phyloP scores from a whole-genome alignment of 2,329 filamentous ascomycete species.

The Sclerotiophoma versabilis region DNA sequence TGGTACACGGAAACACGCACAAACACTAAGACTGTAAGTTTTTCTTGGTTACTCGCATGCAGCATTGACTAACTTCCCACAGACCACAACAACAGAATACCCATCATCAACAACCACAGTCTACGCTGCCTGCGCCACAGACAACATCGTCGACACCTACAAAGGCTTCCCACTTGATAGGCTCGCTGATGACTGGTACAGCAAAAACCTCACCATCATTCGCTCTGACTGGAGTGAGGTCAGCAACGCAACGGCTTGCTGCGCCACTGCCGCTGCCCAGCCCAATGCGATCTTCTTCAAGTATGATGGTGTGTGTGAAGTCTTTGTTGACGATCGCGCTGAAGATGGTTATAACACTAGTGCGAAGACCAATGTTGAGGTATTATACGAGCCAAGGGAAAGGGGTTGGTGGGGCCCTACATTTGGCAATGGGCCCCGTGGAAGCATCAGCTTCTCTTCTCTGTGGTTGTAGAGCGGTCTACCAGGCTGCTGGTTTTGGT shows the following conservation, averaged over 20 bases:
- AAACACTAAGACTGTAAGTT: conserved; percentile 2
- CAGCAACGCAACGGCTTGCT: conserved; percentile 12
- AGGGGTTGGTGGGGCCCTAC: conserved; percentile 9
- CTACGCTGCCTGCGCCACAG: conserved; percentile 13
- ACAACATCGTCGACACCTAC: conserved; percentile 12
- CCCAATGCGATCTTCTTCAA: conserved; percentile 13
- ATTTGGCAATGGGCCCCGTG: conserved; percentile 5
- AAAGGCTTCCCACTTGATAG: not conserved
- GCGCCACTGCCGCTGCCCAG: not conserved
- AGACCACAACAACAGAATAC: conserved; percentile 13
- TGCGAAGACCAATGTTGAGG: conserved; percentile 7
- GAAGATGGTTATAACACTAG: not conserved
- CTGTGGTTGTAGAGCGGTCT: conserved; percentile 3
- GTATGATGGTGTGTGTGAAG: conserved; percentile 12
- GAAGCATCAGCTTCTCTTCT: conserved; percentile 12
- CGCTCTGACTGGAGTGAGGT: conserved; percentile 8
- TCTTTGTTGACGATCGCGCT: not conserved
- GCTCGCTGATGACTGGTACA: conserved; percentile 13
- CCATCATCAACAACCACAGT: conserved; percentile 4
- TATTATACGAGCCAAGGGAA: conserved; percentile 14
- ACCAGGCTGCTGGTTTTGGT: not conserved
- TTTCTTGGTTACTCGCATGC: not conserved
- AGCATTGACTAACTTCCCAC: not conserved
- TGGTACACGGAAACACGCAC: conserved; percentile 12
- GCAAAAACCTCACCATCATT: conserved; percentile 13